phyloP scores from a whole-genome alignment of 139 green algal species.

The Chlamydomonas sphaeroides region DNA sequence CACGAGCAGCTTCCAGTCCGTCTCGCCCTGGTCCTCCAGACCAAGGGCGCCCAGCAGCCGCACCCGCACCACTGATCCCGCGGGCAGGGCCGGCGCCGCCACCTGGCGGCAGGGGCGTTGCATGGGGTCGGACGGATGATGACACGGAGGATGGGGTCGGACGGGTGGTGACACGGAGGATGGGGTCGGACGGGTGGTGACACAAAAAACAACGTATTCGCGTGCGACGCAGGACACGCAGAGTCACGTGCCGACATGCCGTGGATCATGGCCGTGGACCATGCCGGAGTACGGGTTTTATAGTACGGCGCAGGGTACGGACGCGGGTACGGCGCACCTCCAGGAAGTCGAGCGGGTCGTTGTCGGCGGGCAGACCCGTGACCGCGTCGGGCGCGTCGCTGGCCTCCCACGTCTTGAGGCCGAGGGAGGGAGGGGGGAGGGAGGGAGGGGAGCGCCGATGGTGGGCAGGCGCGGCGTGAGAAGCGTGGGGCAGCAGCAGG shows the following conservation, averaged over 20 bases:
- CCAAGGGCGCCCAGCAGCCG: conserved; percentile 29
- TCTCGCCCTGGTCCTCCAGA: conserved; percentile 10
- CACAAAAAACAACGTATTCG: too few relatives aligned
- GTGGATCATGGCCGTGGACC: too few relatives aligned
- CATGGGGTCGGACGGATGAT: neutral
- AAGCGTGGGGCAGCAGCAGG: neutral
- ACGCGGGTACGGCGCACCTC: conserved; percentile 10
- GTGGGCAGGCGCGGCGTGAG: too few relatives aligned
- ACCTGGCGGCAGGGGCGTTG: neutral
- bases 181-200: too few relatives aligned
- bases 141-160: too few relatives aligned
- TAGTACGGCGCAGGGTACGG: too few relatives aligned
- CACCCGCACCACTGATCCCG: conserved; percentile 23
- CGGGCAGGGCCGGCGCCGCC: neutral
- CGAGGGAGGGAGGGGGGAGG: neutral
- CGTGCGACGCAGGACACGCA: too few relatives aligned
- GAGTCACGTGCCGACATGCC: too few relatives aligned
- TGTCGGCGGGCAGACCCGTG: conserved; percentile 24
- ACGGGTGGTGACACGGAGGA: too few relatives aligned
- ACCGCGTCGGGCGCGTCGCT: neutral
- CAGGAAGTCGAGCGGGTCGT: conserved; percentile 38
- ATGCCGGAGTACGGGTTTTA: too few relatives aligned
- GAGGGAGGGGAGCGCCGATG: neutral
- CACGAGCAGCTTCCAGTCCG: conserved; percentile 39
- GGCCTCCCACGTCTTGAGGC: conserved; percentile 10